These are phyloP conservation scores for Peniophora sp. DNA, from an alignment of 1,284 basidiomycete genomes.

Conservation along the genomic window DNA sequence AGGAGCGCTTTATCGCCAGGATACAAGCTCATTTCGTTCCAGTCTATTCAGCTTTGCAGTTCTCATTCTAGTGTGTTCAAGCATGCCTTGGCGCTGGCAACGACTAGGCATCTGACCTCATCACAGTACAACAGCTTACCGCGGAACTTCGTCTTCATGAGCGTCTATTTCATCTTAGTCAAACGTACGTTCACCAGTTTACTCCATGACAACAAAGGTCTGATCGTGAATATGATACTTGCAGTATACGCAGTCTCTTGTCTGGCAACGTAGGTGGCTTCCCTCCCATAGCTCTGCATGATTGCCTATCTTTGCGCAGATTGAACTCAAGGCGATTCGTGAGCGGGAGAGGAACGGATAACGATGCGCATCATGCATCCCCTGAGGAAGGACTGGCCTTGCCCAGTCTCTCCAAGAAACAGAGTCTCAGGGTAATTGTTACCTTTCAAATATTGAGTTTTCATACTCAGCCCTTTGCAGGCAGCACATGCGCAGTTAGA, in stretches of 20 bases:
- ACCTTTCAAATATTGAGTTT: no score
- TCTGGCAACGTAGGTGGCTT: slow-evolving; percentile 47
- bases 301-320: slow-evolving; percentile 13
- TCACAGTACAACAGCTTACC: slow-evolving; percentile 49
- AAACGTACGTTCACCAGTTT: slow-evolving; percentile 38
- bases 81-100: neutral
- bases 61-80: slow-evolving; percentile 40
- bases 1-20: neutral
- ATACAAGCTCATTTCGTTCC: slow-evolving; percentile 2
- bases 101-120: slow-evolving; percentile 1
- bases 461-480: no score
- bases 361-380: slow-evolving; percentile 10
- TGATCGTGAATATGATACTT: neutral
- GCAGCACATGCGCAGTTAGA: no score
- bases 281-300: neutral
- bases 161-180: slow-evolving; percentile 54
- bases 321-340: slow-evolving; percentile 35
- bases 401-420: no score
- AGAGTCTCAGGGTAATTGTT: no score
- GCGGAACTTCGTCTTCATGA: slow-evolving; percentile 48
- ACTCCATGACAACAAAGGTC: slow-evolving; percentile 2
- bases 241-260: slow-evolving; percentile 63
- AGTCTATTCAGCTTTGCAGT: slow-evolving; percentile 54
- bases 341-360: slow-evolving; percentile 37
- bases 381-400: no score